Evolutionary conservation across 257 asterid species (phyloP).

Genomic region (Salvia hispanica): DNA sequence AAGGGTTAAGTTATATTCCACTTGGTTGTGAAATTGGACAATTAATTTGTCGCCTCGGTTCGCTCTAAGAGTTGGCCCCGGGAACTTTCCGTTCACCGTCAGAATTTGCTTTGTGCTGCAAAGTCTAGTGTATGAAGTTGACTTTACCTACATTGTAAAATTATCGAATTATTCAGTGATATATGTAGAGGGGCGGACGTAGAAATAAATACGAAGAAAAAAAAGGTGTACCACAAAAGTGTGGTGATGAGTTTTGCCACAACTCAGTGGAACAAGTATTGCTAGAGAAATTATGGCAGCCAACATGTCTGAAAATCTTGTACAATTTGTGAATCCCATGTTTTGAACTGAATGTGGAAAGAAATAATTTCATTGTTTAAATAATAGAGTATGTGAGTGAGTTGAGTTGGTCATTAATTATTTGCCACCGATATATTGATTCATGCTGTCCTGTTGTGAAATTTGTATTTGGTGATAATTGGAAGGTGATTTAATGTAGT

Average conservation of each 20-base stretch:
- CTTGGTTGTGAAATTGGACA: constrained; percentile 40
- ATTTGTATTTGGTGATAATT: too few species aligned
- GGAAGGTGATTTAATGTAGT: too few species aligned
- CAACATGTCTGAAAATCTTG: constrained; percentile 21
- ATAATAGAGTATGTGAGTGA: not conserved
- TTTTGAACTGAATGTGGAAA: not conserved
- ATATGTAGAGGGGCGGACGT: too few species aligned
- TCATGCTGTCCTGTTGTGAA: too few species aligned
- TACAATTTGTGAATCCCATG: constrained; percentile 14
- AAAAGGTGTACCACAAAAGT: constrained; percentile 41
- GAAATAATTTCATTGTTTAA: not conserved
- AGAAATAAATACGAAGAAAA: too few species aligned
- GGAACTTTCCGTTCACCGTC: constrained; percentile 54
- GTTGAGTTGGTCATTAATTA: too few species aligned
- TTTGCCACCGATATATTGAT: too few species aligned
- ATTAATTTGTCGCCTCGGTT: constrained; percentile 46
- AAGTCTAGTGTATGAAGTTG: constrained; percentile 43
- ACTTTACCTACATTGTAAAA: constrained; percentile 36
- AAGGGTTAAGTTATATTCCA: constrained; percentile 49
- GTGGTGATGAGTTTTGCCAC: constrained; percentile 45
- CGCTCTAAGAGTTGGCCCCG: constrained; percentile 52
- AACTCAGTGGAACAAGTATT: constrained; percentile 28
- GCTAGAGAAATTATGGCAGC: constrained; percentile 24
- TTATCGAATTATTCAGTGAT: too few species aligned
- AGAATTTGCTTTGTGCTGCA: constrained; percentile 52